These are phyloP conservation scores for Camellia lanceoleosa DNA, from an alignment of 148 eudicot species.

Conservation along the genomic window DNA sequence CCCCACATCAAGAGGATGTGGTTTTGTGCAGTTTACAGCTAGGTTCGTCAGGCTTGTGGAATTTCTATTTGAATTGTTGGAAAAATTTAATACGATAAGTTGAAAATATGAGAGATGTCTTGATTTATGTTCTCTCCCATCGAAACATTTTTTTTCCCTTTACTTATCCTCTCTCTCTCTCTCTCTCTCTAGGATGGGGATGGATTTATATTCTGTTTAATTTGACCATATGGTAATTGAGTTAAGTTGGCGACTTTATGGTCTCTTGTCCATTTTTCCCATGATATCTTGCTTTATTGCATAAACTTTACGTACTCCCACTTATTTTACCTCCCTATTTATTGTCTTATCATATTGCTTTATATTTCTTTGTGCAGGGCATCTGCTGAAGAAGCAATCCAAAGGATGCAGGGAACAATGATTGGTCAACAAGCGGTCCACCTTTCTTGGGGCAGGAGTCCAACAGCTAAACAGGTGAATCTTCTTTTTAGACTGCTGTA, in stretches of 20 bases:
- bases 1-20: slow-evolving; percentile 85
- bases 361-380: slow-evolving; percentile 37
- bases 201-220: neutral
- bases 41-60: slow-evolving; percentile 46
- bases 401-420: slow-evolving; percentile 73
- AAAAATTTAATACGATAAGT: neutral
- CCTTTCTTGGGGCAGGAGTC: slow-evolving; percentile 91
- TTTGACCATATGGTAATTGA: neutral
- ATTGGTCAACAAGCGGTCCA: slow-evolving; percentile 90
- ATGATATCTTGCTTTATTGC: neutral
- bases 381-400: slow-evolving; percentile 93
- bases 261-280: neutral
- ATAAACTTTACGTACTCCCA: neutral
- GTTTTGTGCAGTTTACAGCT: slow-evolving; percentile 84
- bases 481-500: neutral
- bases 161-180: neutral
- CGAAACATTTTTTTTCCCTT: neutral
- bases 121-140: neutral
- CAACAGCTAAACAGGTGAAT: slow-evolving; percentile 75
- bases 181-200: neutral
- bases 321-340: neutral
- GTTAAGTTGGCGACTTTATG: neutral
- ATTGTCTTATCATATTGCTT: neutral
- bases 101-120: neutral
- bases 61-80: neutral